phyloP scores from a whole-genome alignment of 2,329 filamentous ascomycete genomes.

The Emericellopsis cladophorae region DNA sequence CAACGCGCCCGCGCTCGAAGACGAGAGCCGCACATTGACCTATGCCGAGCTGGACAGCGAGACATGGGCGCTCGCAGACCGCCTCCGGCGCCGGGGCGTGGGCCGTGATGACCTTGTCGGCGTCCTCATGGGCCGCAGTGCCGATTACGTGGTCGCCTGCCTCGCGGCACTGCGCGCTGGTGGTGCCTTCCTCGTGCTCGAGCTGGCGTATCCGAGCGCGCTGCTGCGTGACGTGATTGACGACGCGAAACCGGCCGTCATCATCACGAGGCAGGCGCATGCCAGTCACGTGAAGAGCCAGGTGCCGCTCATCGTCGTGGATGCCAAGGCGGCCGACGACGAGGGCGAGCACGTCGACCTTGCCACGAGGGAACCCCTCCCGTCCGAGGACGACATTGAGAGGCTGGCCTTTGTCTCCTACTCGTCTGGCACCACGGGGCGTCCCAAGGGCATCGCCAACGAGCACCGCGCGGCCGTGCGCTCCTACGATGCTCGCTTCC shows the following conservation, averaged over 20 bases:
- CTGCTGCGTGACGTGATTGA: slow-evolving; percentile 65
- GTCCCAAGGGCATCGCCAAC: slow-evolving; percentile 74
- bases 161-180: slow-evolving; percentile 67
- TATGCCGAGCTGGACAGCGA: slow-evolving; percentile 60
- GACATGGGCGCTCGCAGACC: slow-evolving; percentile 50
- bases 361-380: slow-evolving; percentile 35
- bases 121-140: slow-evolving; percentile 61
- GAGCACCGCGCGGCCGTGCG: slow-evolving; percentile 61
- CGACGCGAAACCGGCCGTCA: slow-evolving; percentile 58
- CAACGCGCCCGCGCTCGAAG: slow-evolving; percentile 58
- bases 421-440: slow-evolving; percentile 65
- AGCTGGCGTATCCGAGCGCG: slow-evolving; percentile 65
- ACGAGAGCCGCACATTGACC: slow-evolving; percentile 53
- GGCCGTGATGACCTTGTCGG: slow-evolving; percentile 63
- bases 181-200: slow-evolving; percentile 68
- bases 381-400: slow-evolving; percentile 56
- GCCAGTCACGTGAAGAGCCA: slow-evolving; percentile 50
- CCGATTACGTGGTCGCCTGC: slow-evolving; percentile 68
- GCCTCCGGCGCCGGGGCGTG: slow-evolving; percentile 55
- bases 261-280: slow-evolving; percentile 56
- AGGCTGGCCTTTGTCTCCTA: slow-evolving; percentile 71
- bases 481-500: slow-evolving; percentile 63
- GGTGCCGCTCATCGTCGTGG: slow-evolving; percentile 52
- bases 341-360: slow-evolving; percentile 6
- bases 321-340: slow-evolving; percentile 20